Conservation (phyloP, 176 grass and related monocot genomes). For the Oryza glumipatula region DNA sequence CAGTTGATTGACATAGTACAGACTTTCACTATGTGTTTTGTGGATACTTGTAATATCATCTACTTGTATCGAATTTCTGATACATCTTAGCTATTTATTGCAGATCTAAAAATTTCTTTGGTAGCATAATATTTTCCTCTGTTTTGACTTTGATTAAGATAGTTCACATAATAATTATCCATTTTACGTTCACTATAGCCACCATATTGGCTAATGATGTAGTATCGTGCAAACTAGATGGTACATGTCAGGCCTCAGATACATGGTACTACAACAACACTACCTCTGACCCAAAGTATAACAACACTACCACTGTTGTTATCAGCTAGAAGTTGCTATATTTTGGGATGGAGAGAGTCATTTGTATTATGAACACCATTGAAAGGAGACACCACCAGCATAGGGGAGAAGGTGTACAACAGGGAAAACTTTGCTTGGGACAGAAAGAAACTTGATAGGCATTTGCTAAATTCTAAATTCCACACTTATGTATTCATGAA, state of each 20-base stretch:
- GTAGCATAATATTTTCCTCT: background rate
- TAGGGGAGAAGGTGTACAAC: background rate
- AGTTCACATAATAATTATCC: background rate
- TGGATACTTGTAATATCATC: background rate
- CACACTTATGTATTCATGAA: too few relatives aligned
- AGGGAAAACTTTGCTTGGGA: background rate
- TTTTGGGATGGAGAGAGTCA: too few relatives aligned
- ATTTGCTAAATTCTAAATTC: too few relatives aligned
- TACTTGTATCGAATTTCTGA: too few relatives aligned
- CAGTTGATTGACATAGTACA: background rate
- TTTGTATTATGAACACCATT: background rate
- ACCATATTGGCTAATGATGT: background rate
- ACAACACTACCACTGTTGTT: too few relatives aligned
- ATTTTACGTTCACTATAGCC: background rate
- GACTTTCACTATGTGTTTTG: background rate
- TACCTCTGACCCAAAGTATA: too few relatives aligned
- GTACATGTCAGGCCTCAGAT: background rate
- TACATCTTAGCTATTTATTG: background rate
- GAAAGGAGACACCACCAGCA: background rate
- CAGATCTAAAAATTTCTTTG: background rate
- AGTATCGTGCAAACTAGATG: background rate
- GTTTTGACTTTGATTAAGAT: conserved; percentile 19
- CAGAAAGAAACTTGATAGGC: background rate
- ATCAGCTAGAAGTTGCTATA: too few relatives aligned
- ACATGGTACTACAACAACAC: background rate